Evolutionary conservation across 148 eudicot species (phyloP), one percentile per base, ranked within the genome.

Genomic region (Camellia sinensis): DNA sequence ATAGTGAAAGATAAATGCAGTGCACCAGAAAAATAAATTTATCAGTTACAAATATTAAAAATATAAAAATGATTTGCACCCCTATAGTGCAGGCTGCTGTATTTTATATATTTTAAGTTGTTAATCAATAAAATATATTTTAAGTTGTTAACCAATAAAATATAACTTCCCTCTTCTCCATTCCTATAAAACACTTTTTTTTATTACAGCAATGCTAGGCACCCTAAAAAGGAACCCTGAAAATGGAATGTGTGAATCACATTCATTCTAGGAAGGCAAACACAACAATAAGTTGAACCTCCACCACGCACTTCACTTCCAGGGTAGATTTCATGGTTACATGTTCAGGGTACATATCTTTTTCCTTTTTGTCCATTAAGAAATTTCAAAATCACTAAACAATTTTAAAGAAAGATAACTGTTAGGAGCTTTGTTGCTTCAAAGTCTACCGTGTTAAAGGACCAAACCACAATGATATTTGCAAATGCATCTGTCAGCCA

Each of bases 311-410:
- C 37, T 29, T 29, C 37, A 29, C 1, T 29, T 29, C 0, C 37
- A 0, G 37, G 37, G 37, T 1, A 29, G 37, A 29, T 29, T 29
- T 29, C 37, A 29, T 29, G 37, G 37, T 29, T 29, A 1, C 37
- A 29, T 29, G 37, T 29, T 29, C 37, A 29, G 37, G 37, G 37
- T 29, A 29, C 37, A 29, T 29, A 17, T 40, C 46, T 13, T 37
- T 57, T 21, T 53, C 53, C 18, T 44, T 17, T 18, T 60, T 63
- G 18, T 62, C 13, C 3, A 5, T 19, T 76, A 45, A 76, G 56
- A 76, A 75, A 19, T n/a, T 62, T 19, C 7, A 41, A 76, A 21
- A 46, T 75, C 54, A 61, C 57, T 4, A 75, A 75, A 18, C 53
- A 61, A 75, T 75, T 56, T 12, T 17, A 11, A 21, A 76, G 52